A percentile compares a stretch with the other conserved stretches of the same genome.
phyloP scores from a whole-genome alignment of 2,329 filamentous ascomycete species.

The Ceratocystis harringtonii region DNA sequence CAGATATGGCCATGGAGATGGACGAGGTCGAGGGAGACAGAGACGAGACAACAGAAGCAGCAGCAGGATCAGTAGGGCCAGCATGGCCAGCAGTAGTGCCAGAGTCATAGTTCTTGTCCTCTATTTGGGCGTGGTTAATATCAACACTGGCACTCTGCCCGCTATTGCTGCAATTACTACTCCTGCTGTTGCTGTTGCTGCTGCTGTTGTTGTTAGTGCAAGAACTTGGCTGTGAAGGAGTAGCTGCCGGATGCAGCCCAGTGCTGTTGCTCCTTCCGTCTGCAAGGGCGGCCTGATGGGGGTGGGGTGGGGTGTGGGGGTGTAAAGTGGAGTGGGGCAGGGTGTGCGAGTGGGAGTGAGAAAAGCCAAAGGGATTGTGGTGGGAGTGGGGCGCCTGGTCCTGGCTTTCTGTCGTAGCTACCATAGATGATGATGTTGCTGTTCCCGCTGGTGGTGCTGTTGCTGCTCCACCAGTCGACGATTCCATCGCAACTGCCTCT shows the following conservation, averaged over 20 bases:
- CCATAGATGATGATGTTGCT: too few relatives aligned
- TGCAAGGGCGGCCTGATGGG: neutral
- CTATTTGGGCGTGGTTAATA: neutral
- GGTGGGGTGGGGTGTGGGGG: neutral
- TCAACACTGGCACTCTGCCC: neutral
- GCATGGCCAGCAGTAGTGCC: neutral
- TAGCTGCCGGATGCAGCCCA: slow-evolving; percentile 3
- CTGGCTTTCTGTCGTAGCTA: too few relatives aligned
- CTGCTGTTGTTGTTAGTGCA: neutral
- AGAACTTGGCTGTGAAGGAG: neutral
- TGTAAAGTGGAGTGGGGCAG: neutral
- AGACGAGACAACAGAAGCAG: neutral
- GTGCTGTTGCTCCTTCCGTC: neutral
- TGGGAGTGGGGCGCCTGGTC: neutral
- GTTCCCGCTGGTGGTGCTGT: neutral
- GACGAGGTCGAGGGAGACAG: neutral
- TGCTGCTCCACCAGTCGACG: neutral
- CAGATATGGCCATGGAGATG: neutral
- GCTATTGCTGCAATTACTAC: neutral
- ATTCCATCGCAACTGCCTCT: neutral
- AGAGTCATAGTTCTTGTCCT: neutral
- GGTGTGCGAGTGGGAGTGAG: neutral
- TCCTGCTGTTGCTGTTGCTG: neutral
- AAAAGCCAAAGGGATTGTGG: neutral
- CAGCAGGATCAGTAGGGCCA: neutral